phyloP scores from a whole-genome alignment of 2,329 filamentous ascomycete species.

The Ophioceras dolichostomum region DNA sequence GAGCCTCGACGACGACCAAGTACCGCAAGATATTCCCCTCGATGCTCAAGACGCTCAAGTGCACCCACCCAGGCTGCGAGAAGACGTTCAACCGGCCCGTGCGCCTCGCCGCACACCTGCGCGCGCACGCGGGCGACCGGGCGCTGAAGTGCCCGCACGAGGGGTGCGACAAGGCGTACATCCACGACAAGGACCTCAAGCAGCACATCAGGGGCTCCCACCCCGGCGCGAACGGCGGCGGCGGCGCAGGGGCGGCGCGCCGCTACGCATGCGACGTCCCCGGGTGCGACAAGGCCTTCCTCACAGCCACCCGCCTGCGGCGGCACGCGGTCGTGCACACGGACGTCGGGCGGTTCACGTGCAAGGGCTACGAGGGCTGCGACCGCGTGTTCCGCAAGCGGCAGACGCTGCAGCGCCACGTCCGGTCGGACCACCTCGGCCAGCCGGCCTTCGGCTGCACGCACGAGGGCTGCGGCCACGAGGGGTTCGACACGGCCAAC shows the following conservation, averaged over 20 bases:
- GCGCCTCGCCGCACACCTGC: slow-evolving; percentile 64
- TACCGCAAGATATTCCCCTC: slow-evolving; percentile 37
- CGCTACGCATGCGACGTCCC: slow-evolving; percentile 59
- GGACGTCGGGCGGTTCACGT: slow-evolving; percentile 63
- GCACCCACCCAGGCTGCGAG: slow-evolving; percentile 59
- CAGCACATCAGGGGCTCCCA: slow-evolving; percentile 80
- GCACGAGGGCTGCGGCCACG: slow-evolving; percentile 40
- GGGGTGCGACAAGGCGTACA: slow-evolving; percentile 71
- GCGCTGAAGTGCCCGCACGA: slow-evolving; percentile 60
- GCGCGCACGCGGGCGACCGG: slow-evolving; percentile 77
- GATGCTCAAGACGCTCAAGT: slow-evolving; percentile 65
- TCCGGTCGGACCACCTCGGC: slow-evolving; percentile 63
- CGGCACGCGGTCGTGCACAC: slow-evolving; percentile 70
- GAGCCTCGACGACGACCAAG: not conserved
- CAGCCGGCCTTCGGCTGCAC: slow-evolving; percentile 61
- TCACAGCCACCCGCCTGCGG: slow-evolving; percentile 65
- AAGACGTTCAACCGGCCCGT: slow-evolving; percentile 85
- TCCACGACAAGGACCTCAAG: slow-evolving; percentile 74
- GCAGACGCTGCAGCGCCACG: slow-evolving; percentile 72
- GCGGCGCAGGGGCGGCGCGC: no score
- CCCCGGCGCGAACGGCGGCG: no score
- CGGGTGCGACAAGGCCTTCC: slow-evolving; percentile 68
- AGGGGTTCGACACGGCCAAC: slow-evolving; percentile 61
- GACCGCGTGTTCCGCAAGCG: slow-evolving; percentile 75
- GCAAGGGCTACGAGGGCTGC: slow-evolving; percentile 58